Conservation (phyloP, 78 protist species). For the Dictyostelium discoideum region DNA sequence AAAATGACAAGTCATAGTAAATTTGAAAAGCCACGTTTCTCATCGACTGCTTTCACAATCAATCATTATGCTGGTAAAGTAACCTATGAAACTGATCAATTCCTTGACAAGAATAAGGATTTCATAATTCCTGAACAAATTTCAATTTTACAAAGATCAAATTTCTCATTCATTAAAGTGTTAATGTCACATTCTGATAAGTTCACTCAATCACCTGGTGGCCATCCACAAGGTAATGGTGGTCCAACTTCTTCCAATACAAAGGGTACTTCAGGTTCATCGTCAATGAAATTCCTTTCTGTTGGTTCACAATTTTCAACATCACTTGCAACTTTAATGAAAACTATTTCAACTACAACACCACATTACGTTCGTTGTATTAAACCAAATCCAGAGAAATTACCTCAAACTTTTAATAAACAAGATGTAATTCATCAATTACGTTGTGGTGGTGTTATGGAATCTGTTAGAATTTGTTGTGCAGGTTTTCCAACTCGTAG, state of each 20-base stretch:
- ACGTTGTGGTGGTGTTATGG: conserved; percentile 87
- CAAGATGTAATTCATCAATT: conserved; percentile 70
- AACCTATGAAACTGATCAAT: conserved; percentile 86
- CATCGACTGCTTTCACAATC: conserved; percentile 77
- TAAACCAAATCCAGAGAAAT: conserved; percentile 91
- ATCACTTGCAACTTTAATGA: conserved; percentile 75
- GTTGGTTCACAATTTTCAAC: conserved; percentile 79
- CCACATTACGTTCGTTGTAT: conserved; percentile 94
- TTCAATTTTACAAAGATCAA: conserved; percentile 25
- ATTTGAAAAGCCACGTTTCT: conserved; percentile 77
- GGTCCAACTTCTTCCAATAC: neutral
- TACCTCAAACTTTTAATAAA: conserved; percentile 58
- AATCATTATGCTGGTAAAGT: conserved; percentile 95
- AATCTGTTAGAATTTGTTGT: conserved; percentile 74
- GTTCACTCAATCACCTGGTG: neutral
- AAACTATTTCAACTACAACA: conserved; percentile 75
- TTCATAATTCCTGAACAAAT: conserved; percentile 84
- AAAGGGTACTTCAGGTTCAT: neutral
- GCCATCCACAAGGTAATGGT: neutral
- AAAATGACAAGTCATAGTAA: conserved; percentile 37
- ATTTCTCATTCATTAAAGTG: conserved; percentile 3
- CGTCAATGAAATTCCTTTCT: conserved; percentile 23
- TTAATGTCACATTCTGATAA: neutral
- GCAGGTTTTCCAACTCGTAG: conserved; percentile 85
- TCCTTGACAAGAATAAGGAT: conserved; percentile 93